Conservation (phyloP, 495 filamentous ascomycete genomes). For the Amniculicola lignicola region DNA sequence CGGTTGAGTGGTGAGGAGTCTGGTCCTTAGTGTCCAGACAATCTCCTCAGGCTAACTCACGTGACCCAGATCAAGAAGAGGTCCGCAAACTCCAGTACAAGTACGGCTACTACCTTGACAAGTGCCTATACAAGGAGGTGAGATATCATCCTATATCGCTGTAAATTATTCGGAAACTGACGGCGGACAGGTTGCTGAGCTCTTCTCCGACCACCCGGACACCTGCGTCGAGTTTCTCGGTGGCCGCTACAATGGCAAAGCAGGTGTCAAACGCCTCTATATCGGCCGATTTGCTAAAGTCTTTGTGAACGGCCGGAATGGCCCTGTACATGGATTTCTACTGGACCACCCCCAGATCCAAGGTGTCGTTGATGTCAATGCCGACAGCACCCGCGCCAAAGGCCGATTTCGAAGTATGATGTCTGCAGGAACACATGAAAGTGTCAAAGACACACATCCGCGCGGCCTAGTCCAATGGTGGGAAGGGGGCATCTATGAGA, state of each 20-base stretch:
- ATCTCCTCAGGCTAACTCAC: too few relatives aligned
- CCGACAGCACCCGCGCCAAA: conserved; percentile 48
- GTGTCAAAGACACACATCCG: conserved; percentile 48
- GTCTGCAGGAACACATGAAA: conserved; percentile 53
- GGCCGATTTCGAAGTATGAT: conserved; percentile 56
- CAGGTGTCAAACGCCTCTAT: conserved; percentile 54
- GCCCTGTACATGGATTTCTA: conserved; percentile 54
- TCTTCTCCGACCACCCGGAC: conserved; percentile 53
- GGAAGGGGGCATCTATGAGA: conserved; percentile 58
- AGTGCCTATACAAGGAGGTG: conserved; percentile 56
- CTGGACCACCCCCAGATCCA: conserved; percentile 58
- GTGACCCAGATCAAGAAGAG: conserved; percentile 36
- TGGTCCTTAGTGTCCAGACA: background rate
- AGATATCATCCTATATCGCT: background rate
- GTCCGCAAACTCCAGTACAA: conserved; percentile 55
- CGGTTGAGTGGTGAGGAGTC: conserved; percentile 37
- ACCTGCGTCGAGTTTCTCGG: conserved; percentile 57
- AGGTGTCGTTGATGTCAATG: conserved; percentile 42
- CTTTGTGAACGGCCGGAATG: conserved; percentile 48
- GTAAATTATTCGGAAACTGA: background rate
- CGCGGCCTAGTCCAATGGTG: conserved; percentile 54
- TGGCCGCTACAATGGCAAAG: conserved; percentile 52
- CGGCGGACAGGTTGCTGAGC: conserved; percentile 46
- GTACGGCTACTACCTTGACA: conserved; percentile 60
- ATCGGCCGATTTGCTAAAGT: conserved; percentile 50